Conservation (phyloP, 2,329 filamentous ascomycete species). For the Colletotrichum sojae region DNA sequence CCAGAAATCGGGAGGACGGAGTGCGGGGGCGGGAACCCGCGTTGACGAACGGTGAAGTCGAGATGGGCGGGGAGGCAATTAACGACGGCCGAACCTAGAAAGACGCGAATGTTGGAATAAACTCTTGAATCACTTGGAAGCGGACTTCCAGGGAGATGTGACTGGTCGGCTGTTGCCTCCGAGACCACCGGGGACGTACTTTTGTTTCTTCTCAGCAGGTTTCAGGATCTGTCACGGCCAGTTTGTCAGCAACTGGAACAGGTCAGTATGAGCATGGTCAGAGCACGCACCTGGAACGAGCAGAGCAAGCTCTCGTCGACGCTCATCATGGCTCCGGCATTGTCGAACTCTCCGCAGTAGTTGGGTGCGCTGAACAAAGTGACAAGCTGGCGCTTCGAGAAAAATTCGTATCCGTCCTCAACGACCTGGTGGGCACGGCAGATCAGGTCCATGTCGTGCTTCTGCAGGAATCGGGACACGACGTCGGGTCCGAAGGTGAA, state of each 20-base stretch:
- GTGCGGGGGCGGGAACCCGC: slow-evolving; percentile 24
- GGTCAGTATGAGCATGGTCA: not conserved
- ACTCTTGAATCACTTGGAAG: slow-evolving; percentile 74
- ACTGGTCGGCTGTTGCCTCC: slow-evolving; percentile 76
- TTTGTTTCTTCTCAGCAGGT: slow-evolving; percentile 99
- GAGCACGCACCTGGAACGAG: slow-evolving; percentile 88
- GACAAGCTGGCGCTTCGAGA: slow-evolving; percentile 97
- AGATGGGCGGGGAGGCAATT: slow-evolving; percentile 58
- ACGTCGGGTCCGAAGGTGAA: slow-evolving; percentile 99
- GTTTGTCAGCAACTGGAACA: slow-evolving; percentile 26
- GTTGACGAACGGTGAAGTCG: slow-evolving; percentile 27
- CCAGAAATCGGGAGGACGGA: slow-evolving; percentile 33
- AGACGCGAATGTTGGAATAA: slow-evolving; percentile 80
- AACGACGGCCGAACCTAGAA: slow-evolving; percentile 98
- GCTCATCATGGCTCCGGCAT: slow-evolving; percentile 99
- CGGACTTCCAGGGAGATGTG: slow-evolving; percentile 78
- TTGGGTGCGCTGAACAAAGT: slow-evolving; percentile 98
- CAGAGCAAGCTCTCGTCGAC: slow-evolving; percentile 98
- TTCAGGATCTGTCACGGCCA: slow-evolving; percentile 86
- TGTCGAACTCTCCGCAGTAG: slow-evolving; percentile 99
- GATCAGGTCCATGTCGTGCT: slow-evolving; percentile 99
- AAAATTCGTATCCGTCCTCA: slow-evolving; percentile 99
- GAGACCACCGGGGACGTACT: slow-evolving; percentile 89
- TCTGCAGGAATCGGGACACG: slow-evolving; percentile 96
- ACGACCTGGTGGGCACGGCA: slow-evolving; percentile 99